Evolutionary conservation across 2,329 filamentous ascomycete species (phyloP).

Genomic region (Pestalotiopsis sp.): DNA sequence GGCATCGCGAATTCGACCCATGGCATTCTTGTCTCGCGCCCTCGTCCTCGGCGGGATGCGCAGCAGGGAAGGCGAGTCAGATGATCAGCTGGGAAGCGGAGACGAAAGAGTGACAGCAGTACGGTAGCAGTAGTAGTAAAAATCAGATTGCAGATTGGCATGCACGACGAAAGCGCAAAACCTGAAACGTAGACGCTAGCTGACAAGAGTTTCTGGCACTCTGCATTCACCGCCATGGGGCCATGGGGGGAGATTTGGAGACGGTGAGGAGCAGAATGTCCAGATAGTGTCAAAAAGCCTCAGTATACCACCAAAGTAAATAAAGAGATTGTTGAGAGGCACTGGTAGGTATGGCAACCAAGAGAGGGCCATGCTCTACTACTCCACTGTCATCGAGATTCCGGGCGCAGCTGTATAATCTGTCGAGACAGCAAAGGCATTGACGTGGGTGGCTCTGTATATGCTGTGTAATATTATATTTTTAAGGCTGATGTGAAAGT

Average conservation of each 20-base stretch:
- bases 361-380: background rate
- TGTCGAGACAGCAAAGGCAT: background rate
- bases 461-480: background rate
- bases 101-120: background rate
- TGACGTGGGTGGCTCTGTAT: background rate
- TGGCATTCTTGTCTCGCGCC: background rate
- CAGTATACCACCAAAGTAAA: too few species aligned
- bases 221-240: background rate
- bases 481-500: background rate
- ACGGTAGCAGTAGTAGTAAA: too few species aligned
- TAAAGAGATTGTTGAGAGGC: background rate
- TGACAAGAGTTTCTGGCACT: too few species aligned
- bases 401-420: background rate
- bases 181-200: background rate
- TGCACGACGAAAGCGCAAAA: background rate
- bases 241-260: background rate
- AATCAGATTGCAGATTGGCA: background rate
- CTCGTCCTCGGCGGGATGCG: background rate
- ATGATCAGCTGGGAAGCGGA: background rate
- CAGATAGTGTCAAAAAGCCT: background rate
- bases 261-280: background rate
- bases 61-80: background rate
- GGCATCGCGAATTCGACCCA: background rate
- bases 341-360: background rate
- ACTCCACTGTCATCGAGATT: constrained; percentile 1